These are phyloP conservation scores for Pyrenula massariospora DNA, from an alignment of 495 filamentous ascomycete species.

Conservation along the genomic window DNA sequence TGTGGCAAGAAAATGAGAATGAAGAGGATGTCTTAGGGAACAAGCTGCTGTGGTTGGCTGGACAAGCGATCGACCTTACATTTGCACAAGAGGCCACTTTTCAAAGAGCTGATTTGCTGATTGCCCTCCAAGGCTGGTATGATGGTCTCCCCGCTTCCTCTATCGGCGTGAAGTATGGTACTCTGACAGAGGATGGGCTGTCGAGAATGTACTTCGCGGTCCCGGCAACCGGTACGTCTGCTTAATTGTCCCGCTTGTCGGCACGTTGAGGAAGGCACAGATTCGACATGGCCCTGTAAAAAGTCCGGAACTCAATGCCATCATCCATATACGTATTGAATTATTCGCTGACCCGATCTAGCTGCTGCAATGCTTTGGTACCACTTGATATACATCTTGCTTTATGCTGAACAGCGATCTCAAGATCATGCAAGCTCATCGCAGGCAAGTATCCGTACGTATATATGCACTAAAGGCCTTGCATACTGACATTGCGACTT, in stretches of 20 bases:
- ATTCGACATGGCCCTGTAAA: no score
- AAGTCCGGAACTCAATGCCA: no score
- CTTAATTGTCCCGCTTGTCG: no score
- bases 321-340: no score
- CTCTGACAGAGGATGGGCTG: background rate
- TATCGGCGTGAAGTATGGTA: background rate
- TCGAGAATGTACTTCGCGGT: background rate
- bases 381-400: background rate
- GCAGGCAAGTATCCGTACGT: background rate
- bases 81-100: background rate
- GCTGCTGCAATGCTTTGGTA: background rate
- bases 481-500: no score
- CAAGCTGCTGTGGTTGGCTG: background rate
- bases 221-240: background rate
- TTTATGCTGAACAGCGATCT: background rate
- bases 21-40: conserved; percentile 12
- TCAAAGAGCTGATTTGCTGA: background rate
- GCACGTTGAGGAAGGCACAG: no score
- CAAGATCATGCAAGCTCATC: background rate
- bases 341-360: background rate
- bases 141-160: background rate
- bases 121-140: background rate
- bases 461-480: no score
- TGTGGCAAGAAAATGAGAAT: conserved; percentile 4
- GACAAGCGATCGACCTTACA: background rate